These are phyloP conservation scores for Colletotrichum abscissum DNA, from an alignment of 2,329 filamentous ascomycete species.

Conservation along the genomic window DNA sequence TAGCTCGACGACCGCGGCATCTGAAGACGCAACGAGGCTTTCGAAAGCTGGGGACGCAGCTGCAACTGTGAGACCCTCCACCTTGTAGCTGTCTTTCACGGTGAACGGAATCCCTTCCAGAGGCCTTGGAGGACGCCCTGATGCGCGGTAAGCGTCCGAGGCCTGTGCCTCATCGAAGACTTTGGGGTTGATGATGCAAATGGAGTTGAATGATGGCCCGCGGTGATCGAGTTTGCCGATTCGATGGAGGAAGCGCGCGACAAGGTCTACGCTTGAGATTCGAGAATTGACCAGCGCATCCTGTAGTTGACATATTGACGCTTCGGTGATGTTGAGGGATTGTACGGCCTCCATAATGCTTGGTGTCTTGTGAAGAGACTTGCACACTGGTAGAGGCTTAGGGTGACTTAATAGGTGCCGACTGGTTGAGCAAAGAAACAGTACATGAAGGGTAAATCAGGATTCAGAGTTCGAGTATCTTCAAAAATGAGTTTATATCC, in stretches of 20 bases:
- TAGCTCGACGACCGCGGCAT: conserved; percentile 60
- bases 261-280: conserved; percentile 43
- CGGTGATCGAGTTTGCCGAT: conserved; percentile 42
- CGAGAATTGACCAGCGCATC: conserved; percentile 32
- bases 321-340: conserved; percentile 40
- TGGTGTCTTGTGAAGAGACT: neutral
- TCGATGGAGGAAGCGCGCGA: conserved; percentile 41
- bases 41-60: conserved; percentile 66
- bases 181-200: conserved; percentile 40
- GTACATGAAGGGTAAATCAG: neutral
- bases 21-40: conserved; percentile 59
- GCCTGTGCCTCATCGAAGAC: conserved; percentile 43
- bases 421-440: neutral
- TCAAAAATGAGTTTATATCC: neutral
- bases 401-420: neutral
- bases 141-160: conserved; percentile 42
- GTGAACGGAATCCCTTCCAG: conserved; percentile 69
- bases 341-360: neutral
- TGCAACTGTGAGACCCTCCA: conserved; percentile 63
- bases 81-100: conserved; percentile 68
- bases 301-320: conserved; percentile 40
- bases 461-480: neutral
- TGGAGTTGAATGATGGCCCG: conserved; percentile 41
- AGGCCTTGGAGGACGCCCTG: conserved; percentile 24
- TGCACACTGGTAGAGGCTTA: neutral